Base-by-base conservation (phyloP, 2,329 filamentous ascomycete species). In the Botrytis fragariae region DNA sequence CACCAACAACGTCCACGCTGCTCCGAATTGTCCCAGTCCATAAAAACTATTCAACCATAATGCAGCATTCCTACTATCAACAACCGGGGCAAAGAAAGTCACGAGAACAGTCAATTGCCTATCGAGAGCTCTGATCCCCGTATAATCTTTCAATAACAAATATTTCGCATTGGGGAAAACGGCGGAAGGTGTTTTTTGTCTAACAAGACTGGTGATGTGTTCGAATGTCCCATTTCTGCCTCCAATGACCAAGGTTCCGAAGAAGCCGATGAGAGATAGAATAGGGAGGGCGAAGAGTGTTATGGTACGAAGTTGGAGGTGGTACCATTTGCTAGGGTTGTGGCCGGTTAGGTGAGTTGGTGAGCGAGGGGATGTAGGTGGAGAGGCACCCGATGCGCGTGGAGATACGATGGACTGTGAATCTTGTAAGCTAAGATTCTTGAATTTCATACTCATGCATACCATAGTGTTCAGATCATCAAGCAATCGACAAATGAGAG, bases 1-100 rank as follows among this genome's bases (percentile, higher is more conserved):
- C 3, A 82, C 79, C 37, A 87, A 73, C 48, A 81, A 69, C 14
- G 76, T 75, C 77, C 79, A 80, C 1, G 71, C 77, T 4, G 75
- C 79, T 4, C 78, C 78, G 57, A 80, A 78, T 61, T 81, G 79
- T 7, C 79, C 79, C 16, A 76, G 63, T 10, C 76, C 77, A 63
- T 75, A 77, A 7, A 77, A 57, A 22, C 73, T 61, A 62, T 79
- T 79, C 14, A 79, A 61, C 18, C 57, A 72, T n/a, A 79, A 72
- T 3, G 72, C 74, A 12, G 61, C 69, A 59, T 71, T 67, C n/a
- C 62, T 68, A 37, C 69, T 51, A 54, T 77, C 76, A 39, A 76
- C 62, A 8, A 77, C 73, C 1, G 79, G 78, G 2, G 75, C 76
- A 68, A 80, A 80, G 73, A 80, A 81, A 2, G 70, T 59, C 18